A percentile compares a stretch with the other conserved stretches of the same genome.
These are phyloP conservation scores for Erysimum cheiri DNA, from an alignment of 441 rosid genomes.

Conservation along the genomic window DNA sequence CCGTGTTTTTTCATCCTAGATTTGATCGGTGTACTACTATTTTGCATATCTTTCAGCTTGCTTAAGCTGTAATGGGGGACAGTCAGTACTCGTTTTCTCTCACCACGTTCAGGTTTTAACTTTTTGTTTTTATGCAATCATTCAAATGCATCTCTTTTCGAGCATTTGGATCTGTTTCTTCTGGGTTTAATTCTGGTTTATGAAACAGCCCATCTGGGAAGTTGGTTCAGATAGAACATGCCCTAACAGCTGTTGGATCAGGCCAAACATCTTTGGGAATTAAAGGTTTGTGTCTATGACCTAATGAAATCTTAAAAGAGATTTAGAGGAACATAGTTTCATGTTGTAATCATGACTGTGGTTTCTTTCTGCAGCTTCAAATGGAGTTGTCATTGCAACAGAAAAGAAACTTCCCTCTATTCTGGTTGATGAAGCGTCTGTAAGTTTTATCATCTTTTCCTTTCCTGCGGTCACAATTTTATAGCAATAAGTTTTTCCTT, in stretches of 20 bases:
- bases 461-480: not conserved
- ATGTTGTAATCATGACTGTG: not conserved
- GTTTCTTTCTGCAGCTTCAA: conserved; percentile 67
- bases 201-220: conserved; percentile 89
- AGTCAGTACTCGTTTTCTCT: conserved; percentile 51
- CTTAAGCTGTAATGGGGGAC: conserved; percentile 42
- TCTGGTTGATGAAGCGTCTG: conserved; percentile 91
- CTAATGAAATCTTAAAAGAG: not conserved
- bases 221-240: conserved; percentile 99
- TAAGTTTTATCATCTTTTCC: conserved; percentile 44
- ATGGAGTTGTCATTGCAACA: conserved; percentile 95
- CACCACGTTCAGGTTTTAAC: conserved; percentile 44
- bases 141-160: not conserved
- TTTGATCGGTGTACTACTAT: not conserved
- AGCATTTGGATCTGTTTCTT: conserved; percentile 7
- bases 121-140: not conserved
- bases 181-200: not conserved
- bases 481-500: not conserved
- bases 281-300: conserved; percentile 58
- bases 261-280: conserved; percentile 97
- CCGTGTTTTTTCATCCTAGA: not conserved
- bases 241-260: conserved; percentile 95
- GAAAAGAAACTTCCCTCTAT: conserved; percentile 96
- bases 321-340: not conserved
- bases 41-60: conserved; percentile 1